Base-by-base conservation (phyloP, 345 rosid genomes). In the Linum usitatissimum region DNA sequence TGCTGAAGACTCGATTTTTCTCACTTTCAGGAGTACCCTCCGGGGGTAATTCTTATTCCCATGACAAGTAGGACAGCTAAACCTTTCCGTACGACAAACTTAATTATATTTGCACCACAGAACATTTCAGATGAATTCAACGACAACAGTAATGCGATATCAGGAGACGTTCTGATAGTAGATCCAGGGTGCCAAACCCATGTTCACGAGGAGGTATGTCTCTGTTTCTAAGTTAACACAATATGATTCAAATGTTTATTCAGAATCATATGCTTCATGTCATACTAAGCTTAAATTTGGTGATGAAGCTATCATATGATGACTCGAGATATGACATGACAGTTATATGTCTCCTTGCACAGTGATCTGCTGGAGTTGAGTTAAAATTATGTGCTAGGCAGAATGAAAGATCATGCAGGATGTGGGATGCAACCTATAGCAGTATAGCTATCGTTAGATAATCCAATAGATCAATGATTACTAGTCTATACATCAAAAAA, bases 11-110 rank as follows among this genome's bases (percentile, higher is more conserved):
- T 72, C 20, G 45, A 64, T 21, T 15, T 19, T 65, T 63, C 60
- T 66, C 51, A 59, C 59, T 77, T 73, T 69, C 81, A 88, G 98
- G 98, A 86, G 77, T 88, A 86, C 68, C 98, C 96, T 58, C 93
- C 86, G 12, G 96, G 96, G 70, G 87, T 91, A 65, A 59, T 77
- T 59, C 62, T 86, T 51, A 71, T 88, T 59, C 96, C 98, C 4
- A 88, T 91, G 98, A 79, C 59, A 68, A 88, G 92, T 64, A 78
- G 81, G 67, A 86, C 98, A 9, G 1, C 19, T 9, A 83, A 79
- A 69, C 98, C 98, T 61, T 91, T 86, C 72, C 71, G n/a, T 28
- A 82, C 90, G 55, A 88, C 95, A 60, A 91, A 83, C 80, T 68
- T 91, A 74, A 80, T 88, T 30, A 80, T 88, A 57, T 82, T 88